Percentiles rank a stretch among this genome's conserved stretches.
Conservation (phyloP, 2,329 filamentous ascomycete species). For the Pseudogymnoascus sp. region DNA sequence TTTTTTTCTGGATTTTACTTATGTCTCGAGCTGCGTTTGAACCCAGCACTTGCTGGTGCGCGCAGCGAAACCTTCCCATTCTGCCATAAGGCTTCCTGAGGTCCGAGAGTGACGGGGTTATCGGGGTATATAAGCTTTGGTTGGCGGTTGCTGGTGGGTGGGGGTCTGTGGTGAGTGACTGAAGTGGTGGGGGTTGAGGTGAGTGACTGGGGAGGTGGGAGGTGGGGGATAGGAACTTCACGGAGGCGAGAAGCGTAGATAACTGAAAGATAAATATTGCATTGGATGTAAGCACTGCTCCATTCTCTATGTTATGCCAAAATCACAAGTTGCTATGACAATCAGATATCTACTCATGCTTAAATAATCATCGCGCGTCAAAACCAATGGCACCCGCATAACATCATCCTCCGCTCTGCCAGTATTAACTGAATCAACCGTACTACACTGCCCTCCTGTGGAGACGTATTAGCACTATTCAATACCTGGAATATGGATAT, state of each 20-base stretch:
- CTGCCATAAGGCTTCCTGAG: neutral
- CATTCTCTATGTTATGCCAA: neutral
- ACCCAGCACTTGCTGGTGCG: neutral
- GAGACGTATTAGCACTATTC: neutral
- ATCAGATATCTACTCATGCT: neutral
- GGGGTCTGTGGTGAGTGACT: neutral
- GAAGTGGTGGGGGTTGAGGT: neutral
- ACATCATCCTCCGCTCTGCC: neutral
- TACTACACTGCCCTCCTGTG: neutral
- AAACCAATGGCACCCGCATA: neutral
- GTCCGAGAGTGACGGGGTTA: neutral
- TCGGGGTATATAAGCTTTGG: neutral
- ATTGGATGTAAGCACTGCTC: neutral
- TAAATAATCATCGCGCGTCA: neutral
- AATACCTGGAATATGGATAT: neutral
- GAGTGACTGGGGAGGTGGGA: neutral
- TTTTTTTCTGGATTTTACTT: slow-evolving; percentile 2
- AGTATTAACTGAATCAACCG: neutral
- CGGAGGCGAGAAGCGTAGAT: neutral
- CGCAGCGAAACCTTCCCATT: neutral
- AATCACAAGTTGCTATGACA: neutral
- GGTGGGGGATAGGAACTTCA: neutral
- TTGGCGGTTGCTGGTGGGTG: neutral
- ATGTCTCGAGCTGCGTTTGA: neutral
- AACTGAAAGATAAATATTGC: neutral